phyloP scores from a whole-genome alignment of 2,329 filamentous ascomycete species.

The Fusarium setosum region DNA sequence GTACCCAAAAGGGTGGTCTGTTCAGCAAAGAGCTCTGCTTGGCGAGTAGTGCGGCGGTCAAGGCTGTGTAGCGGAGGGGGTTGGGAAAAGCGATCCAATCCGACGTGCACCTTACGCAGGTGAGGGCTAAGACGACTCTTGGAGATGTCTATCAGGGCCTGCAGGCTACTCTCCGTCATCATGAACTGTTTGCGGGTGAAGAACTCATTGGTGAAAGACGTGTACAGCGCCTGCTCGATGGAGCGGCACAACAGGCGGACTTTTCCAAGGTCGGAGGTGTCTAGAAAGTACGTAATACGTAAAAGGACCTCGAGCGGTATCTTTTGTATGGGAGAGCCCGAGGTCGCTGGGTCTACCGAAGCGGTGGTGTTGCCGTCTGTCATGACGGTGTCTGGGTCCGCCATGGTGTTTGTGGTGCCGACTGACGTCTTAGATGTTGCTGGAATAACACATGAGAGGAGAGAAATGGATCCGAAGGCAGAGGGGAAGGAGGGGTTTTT shows the following conservation, averaged over 20 bases:
- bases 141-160: conserved; percentile 65
- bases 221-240: conserved; percentile 65
- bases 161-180: conserved; percentile 67
- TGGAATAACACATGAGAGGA: neutral
- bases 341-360: neutral
- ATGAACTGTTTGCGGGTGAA: conserved; percentile 76
- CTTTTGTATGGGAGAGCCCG: conserved; percentile 41
- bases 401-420: conserved; percentile 22
- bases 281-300: conserved; percentile 63
- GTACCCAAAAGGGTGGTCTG: conserved; percentile 50
- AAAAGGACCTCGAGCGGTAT: conserved; percentile 70
- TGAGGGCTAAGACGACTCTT: conserved; percentile 53
- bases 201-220: conserved; percentile 69
- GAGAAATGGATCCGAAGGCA: neutral
- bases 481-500: neutral
- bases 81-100: conserved; percentile 41
- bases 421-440: neutral
- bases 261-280: conserved; percentile 64
- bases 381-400: conserved; percentile 28
- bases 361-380: conserved; percentile 2
- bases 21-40: conserved; percentile 33
- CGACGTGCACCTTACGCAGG: conserved; percentile 52
- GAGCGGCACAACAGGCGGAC: conserved; percentile 67
- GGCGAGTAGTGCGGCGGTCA: conserved; percentile 21
- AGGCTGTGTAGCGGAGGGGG: conserved; percentile 1